phyloP scores from a whole-genome alignment of 495 filamentous ascomycete species.

The Annulohypoxylon bovei region DNA sequence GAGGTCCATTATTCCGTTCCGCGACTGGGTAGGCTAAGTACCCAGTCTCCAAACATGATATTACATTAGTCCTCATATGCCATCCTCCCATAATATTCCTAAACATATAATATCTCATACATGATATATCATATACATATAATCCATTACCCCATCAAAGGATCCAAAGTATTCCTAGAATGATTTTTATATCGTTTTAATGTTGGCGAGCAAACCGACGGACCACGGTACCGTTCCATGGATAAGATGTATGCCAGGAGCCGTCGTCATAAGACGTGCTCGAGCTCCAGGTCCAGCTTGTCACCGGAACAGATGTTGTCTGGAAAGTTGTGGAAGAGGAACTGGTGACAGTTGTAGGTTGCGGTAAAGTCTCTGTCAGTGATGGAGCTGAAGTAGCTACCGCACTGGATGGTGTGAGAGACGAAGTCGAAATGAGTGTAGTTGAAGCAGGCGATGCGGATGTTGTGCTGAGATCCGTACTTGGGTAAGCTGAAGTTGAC shows the following conservation, averaged over 20 bases:
- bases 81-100: not conserved
- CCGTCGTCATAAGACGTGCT: slow-evolving; percentile 47
- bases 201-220: slow-evolving; percentile 30
- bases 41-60: slow-evolving; percentile 23
- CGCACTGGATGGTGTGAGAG: slow-evolving; percentile 13
- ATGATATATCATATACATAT: slow-evolving; percentile 4
- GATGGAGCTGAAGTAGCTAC: not conserved
- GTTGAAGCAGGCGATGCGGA: slow-evolving; percentile 7
- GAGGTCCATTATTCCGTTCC: slow-evolving; percentile 19
- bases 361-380: slow-evolving; percentile 15
- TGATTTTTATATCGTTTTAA: not conserved
- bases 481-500: slow-evolving; percentile 22
- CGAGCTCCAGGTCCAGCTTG: slow-evolving; percentile 35
- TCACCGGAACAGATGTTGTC: slow-evolving; percentile 29
- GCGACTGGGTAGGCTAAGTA: not conserved
- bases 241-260: slow-evolving; percentile 54
- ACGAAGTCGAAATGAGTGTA: slow-evolving; percentile 16
- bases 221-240: slow-evolving; percentile 50
- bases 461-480: slow-evolving; percentile 10
- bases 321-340: slow-evolving; percentile 15
- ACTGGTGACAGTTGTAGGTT: slow-evolving; percentile 16
- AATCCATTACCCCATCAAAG: not conserved
- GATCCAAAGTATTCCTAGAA: not conserved
- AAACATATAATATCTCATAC: not conserved
- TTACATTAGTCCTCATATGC: slow-evolving; percentile 35